Percentiles rank a stretch among this genome's conserved stretches.
phyloP scores from a whole-genome alignment of 192 early-diverging fungal genomes.

The Coemansia sp. region DNA sequence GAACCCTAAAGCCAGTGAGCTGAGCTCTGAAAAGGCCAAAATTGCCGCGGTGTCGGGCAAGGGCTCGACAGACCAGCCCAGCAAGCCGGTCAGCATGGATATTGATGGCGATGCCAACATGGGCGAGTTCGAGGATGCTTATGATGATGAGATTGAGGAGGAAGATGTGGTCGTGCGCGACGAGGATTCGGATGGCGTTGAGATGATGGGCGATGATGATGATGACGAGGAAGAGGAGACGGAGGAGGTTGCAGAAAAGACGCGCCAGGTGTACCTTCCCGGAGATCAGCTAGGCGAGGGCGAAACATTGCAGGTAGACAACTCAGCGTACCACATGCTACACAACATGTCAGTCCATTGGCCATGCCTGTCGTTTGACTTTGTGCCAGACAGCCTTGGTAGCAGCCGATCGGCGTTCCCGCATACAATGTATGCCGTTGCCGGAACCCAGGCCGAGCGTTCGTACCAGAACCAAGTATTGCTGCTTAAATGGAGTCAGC shows the following conservation, averaged over 20 bases:
- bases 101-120: conserved; percentile 43
- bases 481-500: conserved; percentile 92
- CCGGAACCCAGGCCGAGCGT: conserved; percentile 87
- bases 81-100: conserved; percentile 34
- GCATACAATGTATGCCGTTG: conserved; percentile 86
- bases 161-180: conserved; percentile 63
- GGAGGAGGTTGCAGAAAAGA: conserved; percentile 59
- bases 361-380: conserved; percentile 97
- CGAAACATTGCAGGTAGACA: conserved; percentile 92
- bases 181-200: conserved; percentile 61
- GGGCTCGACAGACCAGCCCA: conserved; percentile 20
- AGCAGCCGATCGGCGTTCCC: conserved; percentile 79
- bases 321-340: conserved; percentile 94
- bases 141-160: conserved; percentile 83
- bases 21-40: conserved; percentile 19
- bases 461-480: conserved; percentile 85
- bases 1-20: conserved; percentile 7
- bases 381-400: conserved; percentile 85
- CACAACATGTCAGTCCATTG: conserved; percentile 89
- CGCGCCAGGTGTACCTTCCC: conserved; percentile 79
- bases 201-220: conserved; percentile 39
- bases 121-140: conserved; percentile 84
- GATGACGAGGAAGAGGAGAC: conserved; percentile 59
- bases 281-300: conserved; percentile 81
- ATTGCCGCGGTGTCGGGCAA: conserved; percentile 26